These are phyloP conservation scores for Dothistroma septosporum DNA, from an alignment of 2,329 filamentous ascomycete species.

Conservation along the genomic window DNA sequence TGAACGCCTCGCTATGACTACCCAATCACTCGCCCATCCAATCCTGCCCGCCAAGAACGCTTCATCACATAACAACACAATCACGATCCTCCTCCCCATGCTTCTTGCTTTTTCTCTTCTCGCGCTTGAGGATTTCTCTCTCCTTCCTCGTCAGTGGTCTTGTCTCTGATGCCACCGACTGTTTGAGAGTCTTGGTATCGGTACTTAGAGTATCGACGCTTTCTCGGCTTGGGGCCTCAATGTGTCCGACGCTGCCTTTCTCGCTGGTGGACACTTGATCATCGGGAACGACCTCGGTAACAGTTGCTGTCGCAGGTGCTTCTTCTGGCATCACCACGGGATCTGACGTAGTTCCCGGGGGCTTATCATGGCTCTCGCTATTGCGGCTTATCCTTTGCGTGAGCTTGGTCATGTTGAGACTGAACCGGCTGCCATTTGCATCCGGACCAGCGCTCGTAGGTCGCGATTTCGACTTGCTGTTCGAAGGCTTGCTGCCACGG, in stretches of 20 bases:
- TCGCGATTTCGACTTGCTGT: slow-evolving; percentile 37
- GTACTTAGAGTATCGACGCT: background rate
- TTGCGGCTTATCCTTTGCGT: slow-evolving; percentile 34
- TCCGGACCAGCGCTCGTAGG: slow-evolving; percentile 36
- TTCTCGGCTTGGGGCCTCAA: background rate
- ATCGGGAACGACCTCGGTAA: background rate
- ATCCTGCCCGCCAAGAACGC: background rate
- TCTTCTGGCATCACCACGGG: slow-evolving; percentile 1
- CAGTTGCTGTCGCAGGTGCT: slow-evolving; percentile 2
- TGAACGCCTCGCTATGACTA: background rate
- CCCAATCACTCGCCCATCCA: background rate
- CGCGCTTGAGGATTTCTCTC: slow-evolving; percentile 27
- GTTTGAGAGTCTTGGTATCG: slow-evolving; percentile 4
- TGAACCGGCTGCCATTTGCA: slow-evolving; percentile 35
- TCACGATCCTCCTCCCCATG: slow-evolving; percentile 39
- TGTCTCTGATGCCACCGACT: slow-evolving; percentile 6
- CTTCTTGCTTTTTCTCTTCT: slow-evolving; percentile 28
- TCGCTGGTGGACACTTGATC: background rate
- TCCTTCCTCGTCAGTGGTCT: slow-evolving; percentile 26
- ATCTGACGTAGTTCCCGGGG: background rate
- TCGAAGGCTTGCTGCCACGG: slow-evolving; percentile 26
- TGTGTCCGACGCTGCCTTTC: background rate
- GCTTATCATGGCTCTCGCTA: slow-evolving; percentile 8
- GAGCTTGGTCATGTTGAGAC: slow-evolving; percentile 41
- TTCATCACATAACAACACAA: slow-evolving; percentile 41